Conservation (phyloP, 148 eudicot genomes). For the Silene uniflora region DNA sequence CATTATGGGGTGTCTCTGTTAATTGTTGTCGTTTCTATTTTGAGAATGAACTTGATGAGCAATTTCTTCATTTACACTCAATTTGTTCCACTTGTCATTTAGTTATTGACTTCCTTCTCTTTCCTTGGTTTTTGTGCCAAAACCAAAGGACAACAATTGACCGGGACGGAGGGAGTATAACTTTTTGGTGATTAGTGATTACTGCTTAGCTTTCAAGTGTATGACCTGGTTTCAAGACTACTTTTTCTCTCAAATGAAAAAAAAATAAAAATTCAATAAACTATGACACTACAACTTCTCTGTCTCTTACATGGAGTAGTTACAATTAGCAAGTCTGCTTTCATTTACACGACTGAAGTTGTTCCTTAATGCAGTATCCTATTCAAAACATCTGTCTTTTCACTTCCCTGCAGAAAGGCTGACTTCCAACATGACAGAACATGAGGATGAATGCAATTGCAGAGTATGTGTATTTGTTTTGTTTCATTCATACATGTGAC, state of each 20-base stretch:
- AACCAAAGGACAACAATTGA: too few species aligned
- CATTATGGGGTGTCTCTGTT: too few species aligned
- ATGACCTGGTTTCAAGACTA: not conserved
- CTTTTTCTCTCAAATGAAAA: not conserved
- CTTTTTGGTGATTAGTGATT: not conserved
- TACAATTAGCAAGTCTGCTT: not conserved
- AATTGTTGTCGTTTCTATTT: too few species aligned
- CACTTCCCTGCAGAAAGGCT: conserved; percentile 28
- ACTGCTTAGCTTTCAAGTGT: not conserved
- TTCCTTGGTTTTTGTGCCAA: too few species aligned
- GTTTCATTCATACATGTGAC: not conserved
- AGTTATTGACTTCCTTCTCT: too few species aligned
- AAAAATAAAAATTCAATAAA: not conserved
- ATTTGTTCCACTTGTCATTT: too few species aligned
- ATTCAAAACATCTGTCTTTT: conserved; percentile 7
- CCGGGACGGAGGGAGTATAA: too few species aligned
- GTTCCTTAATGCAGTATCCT: not conserved
- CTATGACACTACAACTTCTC: not conserved
- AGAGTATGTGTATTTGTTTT: conserved; percentile 26
- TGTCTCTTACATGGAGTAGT: not conserved
- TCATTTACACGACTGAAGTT: not conserved
- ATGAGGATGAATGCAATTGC: conserved; percentile 24
- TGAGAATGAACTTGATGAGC: too few species aligned
- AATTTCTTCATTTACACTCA: too few species aligned
- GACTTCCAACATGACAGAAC: conserved; percentile 23